A percentile compares a stretch with the other conserved stretches of the same genome.
phyloP scores from a whole-genome alignment of 208 protist genomes.

The Spongospora subterranea region DNA sequence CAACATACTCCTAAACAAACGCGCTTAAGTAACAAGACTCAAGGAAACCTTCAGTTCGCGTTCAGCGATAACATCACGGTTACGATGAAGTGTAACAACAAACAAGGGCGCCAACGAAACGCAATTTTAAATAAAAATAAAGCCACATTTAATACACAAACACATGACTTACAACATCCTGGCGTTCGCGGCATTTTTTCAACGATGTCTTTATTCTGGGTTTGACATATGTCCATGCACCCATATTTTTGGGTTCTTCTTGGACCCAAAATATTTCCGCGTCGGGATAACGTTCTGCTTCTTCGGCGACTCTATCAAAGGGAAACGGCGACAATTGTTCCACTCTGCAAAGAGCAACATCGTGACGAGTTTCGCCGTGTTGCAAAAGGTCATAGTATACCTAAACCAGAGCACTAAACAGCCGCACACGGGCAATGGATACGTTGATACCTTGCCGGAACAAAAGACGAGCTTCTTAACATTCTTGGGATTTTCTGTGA shows the following conservation, averaged over 20 bases:
- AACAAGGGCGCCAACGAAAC: no score
- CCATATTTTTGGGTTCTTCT: conserved; percentile 64
- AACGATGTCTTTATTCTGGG: background rate
- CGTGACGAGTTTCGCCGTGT: background rate
- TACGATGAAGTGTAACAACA: background rate
- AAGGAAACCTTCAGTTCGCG: background rate
- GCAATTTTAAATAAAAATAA: no score
- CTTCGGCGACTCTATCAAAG: conserved; percentile 33
- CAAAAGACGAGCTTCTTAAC: conserved; percentile 86
- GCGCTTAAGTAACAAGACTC: background rate
- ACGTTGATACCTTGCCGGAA: conserved; percentile 95
- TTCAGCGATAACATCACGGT: background rate
- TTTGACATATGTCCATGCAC: conserved; percentile 57
- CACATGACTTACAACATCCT: conserved; percentile 9
- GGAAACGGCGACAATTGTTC: conserved; percentile 57
- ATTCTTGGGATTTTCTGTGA: conserved; percentile 25
- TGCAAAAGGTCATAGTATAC: conserved; percentile 24
- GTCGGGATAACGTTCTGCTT: conserved; percentile 52
- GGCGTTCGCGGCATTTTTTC: background rate
- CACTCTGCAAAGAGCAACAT: conserved; percentile 56
- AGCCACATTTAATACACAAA: no score
- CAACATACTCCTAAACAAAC: conserved; percentile 8
- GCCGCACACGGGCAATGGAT: background rate
- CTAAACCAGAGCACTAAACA: background rate
- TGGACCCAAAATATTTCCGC: conserved; percentile 59